Base-by-base conservation (phyloP, 2,329 filamentous ascomycete genomes). In the Sporothrix brunneoviolacea region DNA sequence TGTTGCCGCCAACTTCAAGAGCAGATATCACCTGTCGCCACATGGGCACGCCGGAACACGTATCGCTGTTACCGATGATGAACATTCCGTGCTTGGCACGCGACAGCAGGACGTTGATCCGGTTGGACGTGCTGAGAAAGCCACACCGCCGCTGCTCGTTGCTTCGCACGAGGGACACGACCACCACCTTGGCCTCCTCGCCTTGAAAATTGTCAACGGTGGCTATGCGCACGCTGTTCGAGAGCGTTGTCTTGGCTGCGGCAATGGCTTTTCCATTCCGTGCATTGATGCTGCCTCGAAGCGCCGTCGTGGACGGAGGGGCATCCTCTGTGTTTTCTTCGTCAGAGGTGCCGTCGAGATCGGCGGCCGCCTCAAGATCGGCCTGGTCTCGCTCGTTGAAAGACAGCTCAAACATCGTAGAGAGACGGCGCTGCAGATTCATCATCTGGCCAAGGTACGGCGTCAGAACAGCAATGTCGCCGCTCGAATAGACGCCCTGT, bases 131-230 rank as follows among this genome's bases (percentile, higher is more conserved):
- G 22, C 68, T 75, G 1, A 91, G 68, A 53, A 90, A 91, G 0
- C 86, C 86, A 16, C 76, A 75, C 6, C 73, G 76, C 8, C 65
- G 67, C 8, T 74, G 58, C 0, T 62, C 54, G 56, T 91, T 91
- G 65, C 84, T 87, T 36, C 86, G 76, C 0, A 88, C 84, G 0
- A 91, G 68, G 0, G 82, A 86, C 0, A 90, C 69, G 3, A 91
- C 69, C 0, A 91, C 71, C 8, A 91, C 68, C 46, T 86, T 83
- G 2, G 80, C 82, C 59, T 91, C 85, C 60, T 91, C 85, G 0
- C 86, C 86, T 58, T 91, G 84, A 50, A 88, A 90, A 55, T 89
- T 90, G 61, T 88, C 83, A 0, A 88, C 76, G 0, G 83, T 88
- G 0, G 83, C 82, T 0, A 84, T 63, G 4, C 78, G 67, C 3